A percentile compares a stretch with the other conserved stretches of the same genome.
Conservation (phyloP, 805 yeast genomes). For the Zygosaccharomyces kombuchaensis region DNA sequence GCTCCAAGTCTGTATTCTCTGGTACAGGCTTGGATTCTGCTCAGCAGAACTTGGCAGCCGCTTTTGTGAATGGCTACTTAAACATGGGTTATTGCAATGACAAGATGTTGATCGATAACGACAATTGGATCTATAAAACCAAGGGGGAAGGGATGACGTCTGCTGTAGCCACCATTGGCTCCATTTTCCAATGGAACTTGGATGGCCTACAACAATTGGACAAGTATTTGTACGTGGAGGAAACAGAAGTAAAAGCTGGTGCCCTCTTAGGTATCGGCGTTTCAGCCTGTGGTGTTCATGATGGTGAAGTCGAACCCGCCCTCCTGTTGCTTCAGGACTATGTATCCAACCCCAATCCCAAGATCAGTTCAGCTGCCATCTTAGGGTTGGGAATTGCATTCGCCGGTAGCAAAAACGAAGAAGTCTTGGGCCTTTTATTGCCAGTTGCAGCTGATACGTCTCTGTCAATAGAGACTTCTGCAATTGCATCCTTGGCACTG, state of each 20-base stretch:
- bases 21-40: constrained; percentile 71
- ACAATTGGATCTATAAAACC: constrained; percentile 87
- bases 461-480: constrained; percentile 69
- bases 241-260: constrained; percentile 90
- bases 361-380: constrained; percentile 74
- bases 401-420: constrained; percentile 89
- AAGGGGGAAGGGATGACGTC: constrained; percentile 89
- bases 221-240: constrained; percentile 79
- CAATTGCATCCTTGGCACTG: constrained; percentile 84
- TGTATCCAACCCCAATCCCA: constrained; percentile 57
- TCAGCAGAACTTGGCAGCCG: constrained; percentile 88
- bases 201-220: constrained; percentile 89
- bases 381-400: constrained; percentile 91
- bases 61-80: constrained; percentile 89
- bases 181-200: constrained; percentile 87
- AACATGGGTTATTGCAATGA: constrained; percentile 90
- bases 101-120: constrained; percentile 71
- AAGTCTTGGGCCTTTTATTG: constrained; percentile 66
- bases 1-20: constrained; percentile 52
- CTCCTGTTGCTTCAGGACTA: constrained; percentile 80
- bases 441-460: constrained; percentile 80
- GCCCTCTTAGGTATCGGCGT: constrained; percentile 94
- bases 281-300: constrained; percentile 87
- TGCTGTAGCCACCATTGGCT: constrained; percentile 87
- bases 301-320: constrained; percentile 86